Evolutionary conservation across 495 filamentous ascomycete genomes (phyloP), one percentile per base, ranked within the genome.

Genomic region (Daldinia decipiens): DNA sequence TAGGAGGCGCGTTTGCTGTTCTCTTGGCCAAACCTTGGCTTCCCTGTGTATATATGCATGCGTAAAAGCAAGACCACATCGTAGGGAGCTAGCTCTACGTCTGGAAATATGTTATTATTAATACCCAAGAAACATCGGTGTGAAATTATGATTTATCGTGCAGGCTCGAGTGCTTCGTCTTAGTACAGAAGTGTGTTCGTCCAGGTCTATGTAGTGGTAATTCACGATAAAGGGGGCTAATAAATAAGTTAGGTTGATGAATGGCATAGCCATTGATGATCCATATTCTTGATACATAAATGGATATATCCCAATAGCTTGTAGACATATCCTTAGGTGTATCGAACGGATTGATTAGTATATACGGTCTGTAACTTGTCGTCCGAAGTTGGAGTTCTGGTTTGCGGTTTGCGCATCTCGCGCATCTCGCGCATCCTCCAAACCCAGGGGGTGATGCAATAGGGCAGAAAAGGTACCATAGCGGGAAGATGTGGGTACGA

Each of bases 381-480:
- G 8, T 47, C 8, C 17, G 39, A 40, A 17, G 39, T 17, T 40
- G 39, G 39, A 40, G 43, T 47, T 21, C 17, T 24, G 3, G 17
- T 47, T 47, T 47, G 43, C 43, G 43, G 17, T 47, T 47, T 47
- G 43, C 43, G 43, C 43, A 21, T 47, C 17, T 47, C 17, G 43
- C 43, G 43, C 43, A 47, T 47, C 43, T 8, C 24, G 9, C 2
- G 21, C 2, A 24, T n/a, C n/a, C n/a, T n/a, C n/a, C 43, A 17
- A 17, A 17, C 8, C 8, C 7, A 12, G 43, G 43, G n/a, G 43
- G 7, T 47, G 17, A 47, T 47, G 43, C 43, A 47, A 21, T 47
- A 24, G 17, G 24, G 43, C 43, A 47, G 43, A 21, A 47, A 11
- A 47, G 17, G 34, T 36, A 36, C 34, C 34, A 36, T 36, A 36